phyloP scores from a whole-genome alignment of 805 yeast species.

The Lipomyces kockii region DNA sequence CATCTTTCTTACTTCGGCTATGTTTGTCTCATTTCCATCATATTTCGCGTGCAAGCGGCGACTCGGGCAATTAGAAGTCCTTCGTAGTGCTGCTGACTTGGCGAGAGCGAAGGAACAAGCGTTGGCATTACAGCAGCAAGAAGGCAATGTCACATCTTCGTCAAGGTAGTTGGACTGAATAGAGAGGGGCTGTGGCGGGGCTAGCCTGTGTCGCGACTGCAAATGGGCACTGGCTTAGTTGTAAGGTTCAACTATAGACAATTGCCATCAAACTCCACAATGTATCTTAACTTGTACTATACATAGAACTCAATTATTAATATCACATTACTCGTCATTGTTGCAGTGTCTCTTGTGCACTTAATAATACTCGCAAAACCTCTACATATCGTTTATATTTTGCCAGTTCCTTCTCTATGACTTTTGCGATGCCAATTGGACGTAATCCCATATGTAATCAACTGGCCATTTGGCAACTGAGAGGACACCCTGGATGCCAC shows the following conservation, averaged over 20 bases:
- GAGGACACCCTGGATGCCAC: too few relatives aligned
- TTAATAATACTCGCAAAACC: conserved; percentile 36
- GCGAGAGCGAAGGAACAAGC: conserved; percentile 3
- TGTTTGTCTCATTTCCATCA: conserved; percentile 16
- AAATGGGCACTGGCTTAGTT: too few relatives aligned
- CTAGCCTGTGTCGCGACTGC: neutral
- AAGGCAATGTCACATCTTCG: neutral
- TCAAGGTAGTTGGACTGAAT: neutral
- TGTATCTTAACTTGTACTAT: neutral
- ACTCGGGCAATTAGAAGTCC: conserved; percentile 7
- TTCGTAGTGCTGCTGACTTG: neutral
- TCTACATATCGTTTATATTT: conserved; percentile 43
- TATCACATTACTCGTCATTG: conserved; percentile 17
- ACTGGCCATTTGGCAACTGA: conserved; percentile 30
- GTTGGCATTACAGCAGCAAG: conserved; percentile 3
- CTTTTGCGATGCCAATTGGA: conserved; percentile 46
- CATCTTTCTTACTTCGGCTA: conserved; percentile 5
- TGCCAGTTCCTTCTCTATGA: conserved; percentile 42
- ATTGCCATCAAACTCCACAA: neutral
- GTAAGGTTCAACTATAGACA: too few relatives aligned
- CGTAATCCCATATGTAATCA: conserved; percentile 39
- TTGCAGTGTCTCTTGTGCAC: neutral
- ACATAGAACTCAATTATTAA: neutral
- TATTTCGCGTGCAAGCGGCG: conserved; percentile 16
- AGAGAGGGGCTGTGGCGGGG: neutral